Conservation (phyloP, 192 early-diverging fungal genomes). For the Entomortierella lignicola region DNA sequence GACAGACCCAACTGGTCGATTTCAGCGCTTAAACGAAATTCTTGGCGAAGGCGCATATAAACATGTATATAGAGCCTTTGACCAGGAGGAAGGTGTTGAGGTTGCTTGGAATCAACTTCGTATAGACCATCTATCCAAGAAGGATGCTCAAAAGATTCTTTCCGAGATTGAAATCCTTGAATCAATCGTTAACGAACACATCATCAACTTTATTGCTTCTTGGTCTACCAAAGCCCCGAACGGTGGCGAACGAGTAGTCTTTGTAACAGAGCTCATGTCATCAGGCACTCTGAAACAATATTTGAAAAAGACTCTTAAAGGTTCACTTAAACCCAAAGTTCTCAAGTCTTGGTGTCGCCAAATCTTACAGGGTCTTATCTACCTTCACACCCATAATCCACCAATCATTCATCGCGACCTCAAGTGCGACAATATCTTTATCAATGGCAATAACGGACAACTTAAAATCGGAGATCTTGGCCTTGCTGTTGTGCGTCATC, state of each 20-base stretch:
- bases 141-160: constrained; percentile 51
- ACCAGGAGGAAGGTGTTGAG: constrained; percentile 87
- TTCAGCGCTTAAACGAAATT: constrained; percentile 66
- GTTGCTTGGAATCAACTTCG: constrained; percentile 91
- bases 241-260: constrained; percentile 75
- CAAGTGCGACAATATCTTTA: constrained; percentile 87
- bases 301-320: constrained; percentile 75
- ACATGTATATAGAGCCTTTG: constrained; percentile 84
- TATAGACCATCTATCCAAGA: constrained; percentile 57
- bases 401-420: constrained; percentile 87
- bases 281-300: constrained; percentile 86
- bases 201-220: constrained; percentile 80
- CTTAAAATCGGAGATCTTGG: constrained; percentile 92
- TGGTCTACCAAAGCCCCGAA: constrained; percentile 71
- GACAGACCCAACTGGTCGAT: constrained; percentile 73
- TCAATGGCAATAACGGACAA: constrained; percentile 89
- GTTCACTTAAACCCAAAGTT: constrained; percentile 75
- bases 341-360: constrained; percentile 86
- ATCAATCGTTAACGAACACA: constrained; percentile 81
- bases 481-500: constrained; percentile 71
- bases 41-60: constrained; percentile 89
- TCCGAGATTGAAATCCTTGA: constrained; percentile 78
- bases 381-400: constrained; percentile 80
- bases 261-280: constrained; percentile 93
- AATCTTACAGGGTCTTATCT: constrained; percentile 82